phyloP scores from a whole-genome alignment of 306 rosid genomes.

The Alnus rubra region DNA sequence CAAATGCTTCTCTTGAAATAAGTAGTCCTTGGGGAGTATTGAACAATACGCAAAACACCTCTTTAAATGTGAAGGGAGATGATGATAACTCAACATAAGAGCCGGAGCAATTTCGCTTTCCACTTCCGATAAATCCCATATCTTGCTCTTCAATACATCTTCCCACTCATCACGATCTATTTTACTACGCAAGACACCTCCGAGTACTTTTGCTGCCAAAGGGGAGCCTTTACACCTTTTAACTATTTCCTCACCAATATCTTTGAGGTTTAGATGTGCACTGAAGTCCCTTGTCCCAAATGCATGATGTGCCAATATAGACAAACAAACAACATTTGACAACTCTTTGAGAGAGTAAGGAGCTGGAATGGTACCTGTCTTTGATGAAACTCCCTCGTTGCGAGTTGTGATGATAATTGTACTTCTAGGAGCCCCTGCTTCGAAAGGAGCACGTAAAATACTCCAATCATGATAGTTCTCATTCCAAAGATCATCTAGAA shows the following conservation, averaged over 20 bases:
- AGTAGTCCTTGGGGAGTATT: neutral
- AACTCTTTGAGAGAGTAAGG: neutral
- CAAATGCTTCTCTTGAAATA: neutral
- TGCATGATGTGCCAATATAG: conserved; percentile 6
- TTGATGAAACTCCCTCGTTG: neutral
- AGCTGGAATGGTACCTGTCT: neutral
- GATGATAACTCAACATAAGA: conserved; percentile 2
- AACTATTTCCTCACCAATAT: neutral
- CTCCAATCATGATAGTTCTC: neutral
- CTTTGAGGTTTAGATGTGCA: neutral
- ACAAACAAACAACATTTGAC: conserved; percentile 1
- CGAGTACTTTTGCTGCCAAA: conserved; percentile 6
- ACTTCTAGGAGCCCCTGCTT: conserved; percentile 10
- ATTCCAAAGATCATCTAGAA: conserved; percentile 6
- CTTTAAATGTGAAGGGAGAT: conserved; percentile 3
- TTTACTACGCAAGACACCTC: neutral
- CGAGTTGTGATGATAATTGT: conserved; percentile 13
- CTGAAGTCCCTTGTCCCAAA: neutral
- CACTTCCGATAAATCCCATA: neutral
- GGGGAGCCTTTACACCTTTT: neutral
- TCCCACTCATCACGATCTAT: neutral
- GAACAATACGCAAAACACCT: conserved; percentile 22
- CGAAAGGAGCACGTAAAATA: neutral
- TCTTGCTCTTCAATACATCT: neutral
- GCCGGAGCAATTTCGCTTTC: neutral